Evolutionary conservation across 2,329 filamentous ascomycete genomes (phyloP).

Genomic region (Ascosphaera apis): DNA sequence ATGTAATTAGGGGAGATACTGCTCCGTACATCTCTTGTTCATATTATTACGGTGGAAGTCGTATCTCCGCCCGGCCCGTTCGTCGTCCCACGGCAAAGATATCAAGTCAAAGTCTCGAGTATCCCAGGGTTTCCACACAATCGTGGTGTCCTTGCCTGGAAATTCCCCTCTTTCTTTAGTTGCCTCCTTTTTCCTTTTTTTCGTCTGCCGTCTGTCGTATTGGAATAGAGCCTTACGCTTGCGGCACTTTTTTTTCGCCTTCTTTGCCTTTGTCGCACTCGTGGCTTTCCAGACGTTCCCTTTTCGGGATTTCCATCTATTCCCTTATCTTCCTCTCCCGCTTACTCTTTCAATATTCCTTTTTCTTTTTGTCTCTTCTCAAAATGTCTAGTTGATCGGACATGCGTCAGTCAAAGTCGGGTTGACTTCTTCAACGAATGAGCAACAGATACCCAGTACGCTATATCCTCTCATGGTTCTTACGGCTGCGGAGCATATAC

Average conservation of each 20-base stretch:
- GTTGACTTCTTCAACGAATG: not conserved
- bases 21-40: no score
- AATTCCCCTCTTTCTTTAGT: not conserved
- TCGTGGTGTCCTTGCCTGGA: not conserved
- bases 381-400: not conserved
- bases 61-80: not conserved
- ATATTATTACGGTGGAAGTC: no score
- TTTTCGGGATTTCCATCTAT: not conserved
- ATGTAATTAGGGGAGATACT: no score
- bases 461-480: not conserved
- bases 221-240: no score
- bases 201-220: no score
- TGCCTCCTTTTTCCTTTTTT: not conserved
- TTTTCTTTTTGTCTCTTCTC: not conserved
- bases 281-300: not conserved
- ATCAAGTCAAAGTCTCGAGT: not conserved
- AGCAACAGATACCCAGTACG: not conserved
- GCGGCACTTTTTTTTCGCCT: not conserved
- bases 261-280: not conserved
- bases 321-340: not conserved
- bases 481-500: not conserved
- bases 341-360: no score
- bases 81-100: not conserved
- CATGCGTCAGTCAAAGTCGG: not conserved
- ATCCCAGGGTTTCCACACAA: not conserved